These are phyloP conservation scores for Colletotrichum horii DNA, from an alignment of 2,329 filamentous ascomycete genomes.

Conservation along the genomic window DNA sequence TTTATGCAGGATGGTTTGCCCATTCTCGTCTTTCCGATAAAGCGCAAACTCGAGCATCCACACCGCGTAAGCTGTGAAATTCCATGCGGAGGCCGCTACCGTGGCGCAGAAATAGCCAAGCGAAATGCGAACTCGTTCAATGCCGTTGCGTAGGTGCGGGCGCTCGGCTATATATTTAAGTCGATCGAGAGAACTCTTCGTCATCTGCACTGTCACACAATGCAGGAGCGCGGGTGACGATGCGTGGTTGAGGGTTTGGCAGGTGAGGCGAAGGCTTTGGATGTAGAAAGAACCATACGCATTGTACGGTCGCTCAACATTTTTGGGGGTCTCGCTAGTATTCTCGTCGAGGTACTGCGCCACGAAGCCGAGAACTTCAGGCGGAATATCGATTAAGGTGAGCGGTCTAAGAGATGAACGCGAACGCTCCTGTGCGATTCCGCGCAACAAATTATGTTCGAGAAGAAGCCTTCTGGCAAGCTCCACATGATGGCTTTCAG, in stretches of 20 bases:
- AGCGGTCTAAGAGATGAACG: background rate
- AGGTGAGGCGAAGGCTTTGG: background rate
- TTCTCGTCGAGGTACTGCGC: accelerated
- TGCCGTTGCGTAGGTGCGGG: background rate
- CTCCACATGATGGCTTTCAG: accelerated
- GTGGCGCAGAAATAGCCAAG: background rate
- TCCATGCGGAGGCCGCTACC: accelerated
- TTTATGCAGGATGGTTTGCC: no score
- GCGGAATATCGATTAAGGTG: no score
- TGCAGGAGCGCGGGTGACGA: background rate
- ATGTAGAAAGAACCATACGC: background rate
- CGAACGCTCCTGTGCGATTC: accelerated
- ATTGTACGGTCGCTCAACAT: no score
- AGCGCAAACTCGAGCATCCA: background rate
- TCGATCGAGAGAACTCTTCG: background rate
- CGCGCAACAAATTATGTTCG: accelerated
- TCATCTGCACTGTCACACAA: background rate
- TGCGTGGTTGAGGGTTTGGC: accelerated
- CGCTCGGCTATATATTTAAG: accelerated
- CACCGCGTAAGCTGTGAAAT: background rate
- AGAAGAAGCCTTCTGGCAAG: background rate
- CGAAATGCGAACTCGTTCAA: background rate
- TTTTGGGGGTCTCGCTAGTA: accelerated
- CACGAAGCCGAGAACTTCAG: background rate
- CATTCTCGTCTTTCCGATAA: background rate